Conservation (phyloP, 768 basidiomycete genomes). For the Lactifluus subvellereus region DNA sequence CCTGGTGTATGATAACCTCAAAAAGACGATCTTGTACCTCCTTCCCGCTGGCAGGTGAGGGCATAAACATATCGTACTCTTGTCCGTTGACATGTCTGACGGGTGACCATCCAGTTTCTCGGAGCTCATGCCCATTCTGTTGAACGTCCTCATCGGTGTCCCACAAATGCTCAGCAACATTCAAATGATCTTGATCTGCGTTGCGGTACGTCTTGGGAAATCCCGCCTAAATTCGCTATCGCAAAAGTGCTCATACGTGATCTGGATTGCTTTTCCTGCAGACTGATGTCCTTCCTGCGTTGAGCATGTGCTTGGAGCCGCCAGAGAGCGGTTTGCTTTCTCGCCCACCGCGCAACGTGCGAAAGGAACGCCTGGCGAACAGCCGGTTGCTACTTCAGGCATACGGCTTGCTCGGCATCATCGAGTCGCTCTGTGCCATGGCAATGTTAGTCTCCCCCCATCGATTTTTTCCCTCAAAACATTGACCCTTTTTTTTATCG, state of each 20-base stretch:
- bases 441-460: slow-evolving; percentile 35
- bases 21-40: slow-evolving; percentile 49
- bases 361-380: slow-evolving; percentile 51
- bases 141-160: slow-evolving; percentile 42
- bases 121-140: slow-evolving; percentile 54
- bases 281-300: slow-evolving; percentile 51
- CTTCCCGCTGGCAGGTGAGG: slow-evolving; percentile 44
- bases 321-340: slow-evolving; percentile 55
- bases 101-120: slow-evolving; percentile 40
- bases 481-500: not conserved
- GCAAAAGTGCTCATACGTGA: not conserved
- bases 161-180: slow-evolving; percentile 40
- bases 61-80: too few species aligned
- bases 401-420: slow-evolving; percentile 48
- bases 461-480: not conserved
- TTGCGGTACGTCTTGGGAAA: slow-evolving; percentile 27
- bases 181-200: slow-evolving; percentile 49
- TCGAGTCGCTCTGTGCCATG: slow-evolving; percentile 45
- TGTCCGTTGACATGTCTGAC: not conserved
- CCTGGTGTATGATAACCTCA: slow-evolving; percentile 58
- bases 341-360: slow-evolving; percentile 49
- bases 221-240: too few species aligned
- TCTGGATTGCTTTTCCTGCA: not conserved
- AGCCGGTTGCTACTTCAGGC: slow-evolving; percentile 50
- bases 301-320: slow-evolving; percentile 52